Base-by-base conservation (phyloP, 2,329 filamentous ascomycete genomes). In the Cordyceps javanica region DNA sequence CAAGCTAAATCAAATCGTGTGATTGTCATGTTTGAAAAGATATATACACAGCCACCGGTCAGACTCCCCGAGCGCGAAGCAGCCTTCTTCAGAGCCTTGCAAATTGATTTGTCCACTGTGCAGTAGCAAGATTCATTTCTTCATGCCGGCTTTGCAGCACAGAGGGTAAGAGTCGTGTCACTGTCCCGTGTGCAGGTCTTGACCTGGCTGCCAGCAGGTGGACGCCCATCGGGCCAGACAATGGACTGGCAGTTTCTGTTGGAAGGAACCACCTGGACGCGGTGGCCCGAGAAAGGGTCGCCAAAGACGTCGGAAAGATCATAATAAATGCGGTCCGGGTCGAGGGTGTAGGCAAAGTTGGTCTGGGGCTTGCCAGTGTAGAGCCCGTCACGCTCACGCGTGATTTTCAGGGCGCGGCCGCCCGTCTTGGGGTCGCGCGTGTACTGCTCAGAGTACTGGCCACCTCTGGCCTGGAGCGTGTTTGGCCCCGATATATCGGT, bases 271-370 rank as follows among this genome's bases (percentile, higher is more conserved):
- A 68, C 65, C 5, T 64, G 64, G 9, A 75, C 23, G 64, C 69
- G 72, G 48, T 64, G 59, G 8, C 72, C 71, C 13, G 49, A 55
- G 25, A 76, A 74, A 5, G 68, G 62, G 55, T 74, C 67, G n/a
- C 74, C 74, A 49, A 75, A 75, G 16, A 74, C 69, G 59, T 69
- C 67, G 63, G 66, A 70, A 25, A 76, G 63, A 59, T 75, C 74
- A 58, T 75, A 75, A 69, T 69, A 76, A 53, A 76, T 58, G 6
- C 59, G 60, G 53, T 41, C 59, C 55, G 62, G 63, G 51, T 72
- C 68, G 32, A 75, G 68, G 64, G 62, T 74, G 63, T 73, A 74
- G 36, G 73, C 73, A 48, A 71, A 74, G 60, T 69, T 67, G 62
- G 69, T 71, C 69, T 76, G 71, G 25, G 74, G 65, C n/a, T 68